Conservation (phyloP, 108 stramenopile genomes). For the Nitzschia palea region DNA sequence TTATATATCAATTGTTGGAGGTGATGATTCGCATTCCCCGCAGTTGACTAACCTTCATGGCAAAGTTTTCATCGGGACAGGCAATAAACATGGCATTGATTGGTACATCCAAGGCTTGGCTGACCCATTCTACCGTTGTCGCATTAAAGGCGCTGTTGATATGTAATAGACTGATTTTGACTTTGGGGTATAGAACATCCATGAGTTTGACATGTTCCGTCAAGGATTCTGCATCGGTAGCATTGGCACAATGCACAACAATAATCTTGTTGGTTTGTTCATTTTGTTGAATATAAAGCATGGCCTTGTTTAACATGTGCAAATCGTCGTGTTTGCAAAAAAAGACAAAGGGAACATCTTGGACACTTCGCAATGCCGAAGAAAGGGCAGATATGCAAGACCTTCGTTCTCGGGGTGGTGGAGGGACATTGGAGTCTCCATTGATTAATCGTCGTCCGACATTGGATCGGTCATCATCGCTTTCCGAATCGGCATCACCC, state of each 20-base stretch:
- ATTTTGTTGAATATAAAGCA: conserved; percentile 62
- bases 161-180: conserved; percentile 47
- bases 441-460: neutral
- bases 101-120: conserved; percentile 26
- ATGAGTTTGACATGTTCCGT: conserved; percentile 54
- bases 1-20: conserved; percentile 42
- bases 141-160: conserved; percentile 52
- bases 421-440: conserved; percentile 8
- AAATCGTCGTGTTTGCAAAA: conserved; percentile 64
- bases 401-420: neutral
- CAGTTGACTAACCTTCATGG: conserved; percentile 56
- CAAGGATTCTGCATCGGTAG: conserved; percentile 20
- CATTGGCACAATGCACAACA: conserved; percentile 36
- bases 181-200: conserved; percentile 62
- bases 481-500: conserved; percentile 1
- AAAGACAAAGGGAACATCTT: conserved; percentile 54
- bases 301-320: conserved; percentile 67
- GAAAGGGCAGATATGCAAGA: conserved; percentile 20
- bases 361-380: conserved; percentile 34
- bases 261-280: conserved; percentile 53
- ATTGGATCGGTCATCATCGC: neutral
- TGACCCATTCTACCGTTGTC: conserved; percentile 45
- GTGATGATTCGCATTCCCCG: conserved; percentile 73
- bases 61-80: conserved; percentile 67
- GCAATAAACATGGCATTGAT: conserved; percentile 70